Evolutionary conservation across 2,329 filamentous ascomycete genomes (phyloP).

Genomic region (Exophiala mesophila): DNA sequence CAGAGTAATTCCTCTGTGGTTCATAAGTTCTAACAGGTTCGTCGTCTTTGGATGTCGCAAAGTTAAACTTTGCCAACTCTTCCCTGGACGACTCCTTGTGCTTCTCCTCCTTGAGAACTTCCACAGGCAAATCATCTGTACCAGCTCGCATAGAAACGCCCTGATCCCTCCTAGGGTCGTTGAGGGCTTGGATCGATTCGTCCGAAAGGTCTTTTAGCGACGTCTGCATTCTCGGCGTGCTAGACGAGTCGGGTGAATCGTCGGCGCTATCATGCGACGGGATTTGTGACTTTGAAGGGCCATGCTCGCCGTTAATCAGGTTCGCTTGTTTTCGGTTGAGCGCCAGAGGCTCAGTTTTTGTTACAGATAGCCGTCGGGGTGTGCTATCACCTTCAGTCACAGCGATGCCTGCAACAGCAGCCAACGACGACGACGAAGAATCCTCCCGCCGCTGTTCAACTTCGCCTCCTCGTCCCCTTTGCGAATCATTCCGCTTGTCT

Average conservation of each 20-base stretch:
- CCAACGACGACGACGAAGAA: constrained; percentile 10
- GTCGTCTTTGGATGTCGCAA: constrained; percentile 21
- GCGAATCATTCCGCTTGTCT: constrained; percentile 3
- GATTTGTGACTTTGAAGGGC: not conserved
- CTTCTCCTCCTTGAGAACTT: constrained; percentile 10
- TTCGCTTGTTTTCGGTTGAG: constrained; percentile 4
- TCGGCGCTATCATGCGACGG: constrained; percentile 4
- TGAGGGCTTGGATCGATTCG: constrained; percentile 11
- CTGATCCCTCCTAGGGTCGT: constrained; percentile 20
- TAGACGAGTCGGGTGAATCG: constrained; percentile 4
- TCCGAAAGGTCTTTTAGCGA: constrained; percentile 4
- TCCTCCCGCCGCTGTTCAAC: not conserved
- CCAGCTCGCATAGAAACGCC: constrained; percentile 25
- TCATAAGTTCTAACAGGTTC: constrained; percentile 24
- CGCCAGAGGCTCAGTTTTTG: constrained; percentile 3
- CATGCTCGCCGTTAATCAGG: constrained; percentile 12
- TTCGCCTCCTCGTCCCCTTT: constrained; percentile 5
- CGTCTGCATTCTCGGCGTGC: constrained; percentile 9
- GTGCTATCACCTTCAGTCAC: constrained; percentile 4
- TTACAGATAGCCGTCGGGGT: not conserved
- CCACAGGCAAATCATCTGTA: constrained; percentile 18
- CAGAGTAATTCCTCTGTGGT: constrained; percentile 15
- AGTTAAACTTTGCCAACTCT: constrained; percentile 20
- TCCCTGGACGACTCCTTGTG: constrained; percentile 6
- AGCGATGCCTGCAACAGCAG: constrained; percentile 12